Evolutionary conservation across 1,284 basidiomycete genomes (phyloP), one percentile per base, ranked within the genome.

Genomic region (Tylopilus sp.): DNA sequence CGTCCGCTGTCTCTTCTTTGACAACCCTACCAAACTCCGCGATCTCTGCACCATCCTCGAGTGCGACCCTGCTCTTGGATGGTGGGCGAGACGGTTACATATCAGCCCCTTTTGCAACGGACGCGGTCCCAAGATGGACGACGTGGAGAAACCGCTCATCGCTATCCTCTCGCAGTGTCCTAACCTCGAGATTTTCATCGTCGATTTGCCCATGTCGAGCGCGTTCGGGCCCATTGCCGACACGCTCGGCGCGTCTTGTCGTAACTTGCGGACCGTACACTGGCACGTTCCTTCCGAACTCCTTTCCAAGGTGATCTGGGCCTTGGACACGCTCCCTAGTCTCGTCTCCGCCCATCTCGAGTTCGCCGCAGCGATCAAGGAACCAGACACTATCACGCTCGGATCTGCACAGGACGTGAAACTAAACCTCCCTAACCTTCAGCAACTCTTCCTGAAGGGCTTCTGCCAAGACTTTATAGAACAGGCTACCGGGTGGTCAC

Each of bases 161-260:
- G 75, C 75, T 15, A 72, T 86, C 48, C 75, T 86, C 33, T 67
- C 68, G 10, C 80, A 77, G 50, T 84, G 82, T 55, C 81, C 81
- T 6, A 86, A 86, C 53, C 76, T 88, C 41, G 77, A 86, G 53
- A 78, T 83, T 9, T 85, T 88, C 63, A 70, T 84, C 29, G 69
- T 84, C 42, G 82, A 84, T 49, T 79, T 75, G 69, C 78, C 82
- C 0, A 71, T 86, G 64, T 70, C 75, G 7, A 63, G 44, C 2
- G 70, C 78, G 6, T 83, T 87, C 52, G 75, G 79, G 1, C 68
- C 78, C 0, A 72, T 87, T n/a, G 81, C 75, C 0, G 77, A 86
- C 56, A 74, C 82, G 0, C 70, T 89, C 1, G 75, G 75, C 45
- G 74, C 67, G 3, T 76, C 69, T 48, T 72, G 77, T 13, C 65